Percentiles rank a stretch among this genome's conserved stretches.
phyloP scores from a whole-genome alignment of 1,284 basidiomycete species.

The Ganoderma sinense region DNA sequence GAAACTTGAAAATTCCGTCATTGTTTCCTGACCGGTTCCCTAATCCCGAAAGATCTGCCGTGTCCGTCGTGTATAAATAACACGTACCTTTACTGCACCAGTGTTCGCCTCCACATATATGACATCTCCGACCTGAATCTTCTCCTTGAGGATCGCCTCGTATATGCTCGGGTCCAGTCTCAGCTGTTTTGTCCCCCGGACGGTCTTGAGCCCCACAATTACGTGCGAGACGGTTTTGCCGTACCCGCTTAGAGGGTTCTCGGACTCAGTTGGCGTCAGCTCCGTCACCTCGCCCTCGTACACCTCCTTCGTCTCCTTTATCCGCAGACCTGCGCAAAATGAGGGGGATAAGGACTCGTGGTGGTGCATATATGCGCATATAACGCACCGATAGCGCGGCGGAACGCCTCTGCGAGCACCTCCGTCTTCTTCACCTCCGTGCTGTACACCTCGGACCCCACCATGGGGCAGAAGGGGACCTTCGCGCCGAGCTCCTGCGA shows the following conservation, averaged over 20 bases:
- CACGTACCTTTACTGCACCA: slow-evolving; percentile 90
- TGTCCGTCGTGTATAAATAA: not conserved
- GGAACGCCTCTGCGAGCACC: slow-evolving; percentile 95
- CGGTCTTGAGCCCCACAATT: slow-evolving; percentile 95
- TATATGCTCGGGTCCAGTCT: slow-evolving; percentile 96
- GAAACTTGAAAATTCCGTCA: too few relatives aligned
- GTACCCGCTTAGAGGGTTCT: slow-evolving; percentile 96
- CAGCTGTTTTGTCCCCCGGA: slow-evolving; percentile 98
- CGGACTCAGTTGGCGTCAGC: slow-evolving; percentile 93
- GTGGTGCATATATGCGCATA: not conserved
- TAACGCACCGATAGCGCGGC: slow-evolving; percentile 91
- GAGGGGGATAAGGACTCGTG: not conserved
- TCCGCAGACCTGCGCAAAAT: slow-evolving; percentile 76
- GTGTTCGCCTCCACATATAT: slow-evolving; percentile 96
- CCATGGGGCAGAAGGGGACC: slow-evolving; percentile 99
- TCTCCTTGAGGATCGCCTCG: slow-evolving; percentile 97
- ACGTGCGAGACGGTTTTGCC: slow-evolving; percentile 99
- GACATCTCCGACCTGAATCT: slow-evolving; percentile 96
- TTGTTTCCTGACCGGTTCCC: too few relatives aligned
- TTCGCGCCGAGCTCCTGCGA: slow-evolving; percentile 95
- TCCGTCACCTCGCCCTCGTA: slow-evolving; percentile 99
- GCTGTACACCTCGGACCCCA: slow-evolving; percentile 96
- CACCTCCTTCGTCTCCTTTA: slow-evolving; percentile 99
- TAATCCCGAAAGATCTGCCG: too few relatives aligned
- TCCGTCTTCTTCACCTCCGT: slow-evolving; percentile 99